phyloP scores from a whole-genome alignment of 768 basidiomycete species.

The Mycena epipterygia region DNA sequence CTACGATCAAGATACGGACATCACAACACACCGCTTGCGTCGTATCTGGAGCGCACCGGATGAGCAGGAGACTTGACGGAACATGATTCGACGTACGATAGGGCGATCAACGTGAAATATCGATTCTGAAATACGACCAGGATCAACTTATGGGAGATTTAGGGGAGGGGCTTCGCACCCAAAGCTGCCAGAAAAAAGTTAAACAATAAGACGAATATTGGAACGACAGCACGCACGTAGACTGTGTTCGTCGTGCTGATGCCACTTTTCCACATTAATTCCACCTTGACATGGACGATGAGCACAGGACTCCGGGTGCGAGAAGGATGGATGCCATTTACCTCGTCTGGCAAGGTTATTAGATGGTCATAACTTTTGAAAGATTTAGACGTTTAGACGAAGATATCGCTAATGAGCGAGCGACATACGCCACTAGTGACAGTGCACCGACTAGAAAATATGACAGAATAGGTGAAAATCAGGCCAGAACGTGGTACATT shows the following conservation, averaged over 20 bases:
- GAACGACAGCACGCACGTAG: slow-evolving; percentile 14
- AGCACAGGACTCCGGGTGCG: background rate
- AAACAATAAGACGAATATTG: background rate
- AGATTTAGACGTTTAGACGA: background rate
- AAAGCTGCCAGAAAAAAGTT: background rate
- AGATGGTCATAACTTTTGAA: slow-evolving; percentile 29
- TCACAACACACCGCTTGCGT: slow-evolving; percentile 23
- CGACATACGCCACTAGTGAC: slow-evolving; percentile 25
- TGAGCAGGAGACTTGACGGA: background rate
- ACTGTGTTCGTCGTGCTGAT: slow-evolving; percentile 18
- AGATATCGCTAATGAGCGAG: background rate
- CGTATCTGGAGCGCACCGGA: slow-evolving; percentile 1
- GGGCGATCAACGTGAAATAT: slow-evolving; percentile 28
- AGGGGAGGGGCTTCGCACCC: background rate
- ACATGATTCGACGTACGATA: slow-evolving; percentile 3
- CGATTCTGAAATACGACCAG: slow-evolving; percentile 16
- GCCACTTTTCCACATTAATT: slow-evolving; percentile 31
- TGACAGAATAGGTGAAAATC: slow-evolving; percentile 12
- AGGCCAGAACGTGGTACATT: background rate
- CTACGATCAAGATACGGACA: no score
- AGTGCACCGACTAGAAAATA: slow-evolving; percentile 14
- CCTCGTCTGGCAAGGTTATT: slow-evolving; percentile 25
- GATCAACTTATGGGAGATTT: background rate
- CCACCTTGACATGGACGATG: slow-evolving; percentile 12
- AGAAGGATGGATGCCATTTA: background rate